These are phyloP conservation scores for Samsoniella hepiali DNA, from an alignment of 2,329 filamentous ascomycete species.

Conservation along the genomic window DNA sequence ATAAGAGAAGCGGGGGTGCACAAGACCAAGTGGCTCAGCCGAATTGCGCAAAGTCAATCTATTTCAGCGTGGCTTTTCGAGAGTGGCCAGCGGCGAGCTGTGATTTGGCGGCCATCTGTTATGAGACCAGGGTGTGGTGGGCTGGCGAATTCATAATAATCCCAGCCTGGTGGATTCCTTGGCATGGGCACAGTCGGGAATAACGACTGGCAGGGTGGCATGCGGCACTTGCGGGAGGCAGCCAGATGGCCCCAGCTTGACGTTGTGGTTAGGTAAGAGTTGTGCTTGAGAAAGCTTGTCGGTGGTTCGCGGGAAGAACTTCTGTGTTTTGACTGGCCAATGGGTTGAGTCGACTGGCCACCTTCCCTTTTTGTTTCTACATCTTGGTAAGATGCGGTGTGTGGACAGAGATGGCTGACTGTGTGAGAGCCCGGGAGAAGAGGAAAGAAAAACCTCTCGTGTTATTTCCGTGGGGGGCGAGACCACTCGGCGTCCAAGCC, in stretches of 20 bases:
- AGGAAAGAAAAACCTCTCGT: not conserved
- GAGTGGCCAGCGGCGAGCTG: not conserved
- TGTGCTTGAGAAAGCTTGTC: not conserved
- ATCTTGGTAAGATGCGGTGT: not conserved
- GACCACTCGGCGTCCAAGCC: not conserved
- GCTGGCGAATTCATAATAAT: not conserved
- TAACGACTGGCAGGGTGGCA: not conserved
- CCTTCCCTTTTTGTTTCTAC: not conserved
- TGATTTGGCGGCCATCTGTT: not conserved
- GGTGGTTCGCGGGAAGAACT: not conserved
- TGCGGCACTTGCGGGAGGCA: not conserved
- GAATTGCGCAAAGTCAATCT: not conserved
- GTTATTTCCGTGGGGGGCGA: not conserved
- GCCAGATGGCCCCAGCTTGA: not conserved
- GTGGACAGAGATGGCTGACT: not conserved
- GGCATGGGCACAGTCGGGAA: slow-evolving; percentile 18
- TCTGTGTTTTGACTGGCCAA: no score
- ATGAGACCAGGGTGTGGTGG: not conserved
- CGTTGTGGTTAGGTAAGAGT: not conserved
- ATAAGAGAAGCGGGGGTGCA: no score
- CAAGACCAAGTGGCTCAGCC: not conserved
- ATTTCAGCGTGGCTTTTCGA: not conserved
- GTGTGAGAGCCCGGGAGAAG: not conserved
- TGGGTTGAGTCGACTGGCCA: not conserved
- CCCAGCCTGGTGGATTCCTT: slow-evolving; percentile 1